Conservation (phyloP, 2,329 filamentous ascomycete genomes). For the Ceratocystis harringtonii region DNA sequence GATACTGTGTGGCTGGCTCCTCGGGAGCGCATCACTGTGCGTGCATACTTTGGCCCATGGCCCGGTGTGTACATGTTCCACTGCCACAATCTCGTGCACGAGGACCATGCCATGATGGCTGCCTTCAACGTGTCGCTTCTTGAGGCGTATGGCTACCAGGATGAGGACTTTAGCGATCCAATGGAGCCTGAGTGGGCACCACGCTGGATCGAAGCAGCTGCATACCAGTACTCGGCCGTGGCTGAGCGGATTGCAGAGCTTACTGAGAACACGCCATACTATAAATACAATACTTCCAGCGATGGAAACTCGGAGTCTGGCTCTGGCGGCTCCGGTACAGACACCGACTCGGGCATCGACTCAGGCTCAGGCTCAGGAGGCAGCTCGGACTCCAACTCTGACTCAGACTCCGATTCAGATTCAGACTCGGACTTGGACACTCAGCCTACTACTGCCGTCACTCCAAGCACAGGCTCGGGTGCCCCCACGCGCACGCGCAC, state of each 20-base stretch:
- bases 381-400: background rate
- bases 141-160: conserved; percentile 27
- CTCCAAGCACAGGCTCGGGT: background rate
- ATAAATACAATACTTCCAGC: background rate
- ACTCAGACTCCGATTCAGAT: background rate
- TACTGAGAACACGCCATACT: conserved; percentile 13
- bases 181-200: conserved; percentile 26
- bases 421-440: background rate
- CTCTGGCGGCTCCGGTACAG: background rate
- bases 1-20: conserved; percentile 41
- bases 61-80: conserved; percentile 38
- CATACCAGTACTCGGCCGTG: background rate
- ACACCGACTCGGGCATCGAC: background rate
- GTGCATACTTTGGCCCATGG: conserved; percentile 38
- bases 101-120: conserved; percentile 34
- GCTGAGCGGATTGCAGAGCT: conserved; percentile 8
- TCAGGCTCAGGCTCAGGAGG: background rate
- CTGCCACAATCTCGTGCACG: conserved; percentile 33
- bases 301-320: background rate
- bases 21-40: conserved; percentile 35
- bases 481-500: background rate
- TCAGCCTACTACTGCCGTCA: background rate
- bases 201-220: background rate
- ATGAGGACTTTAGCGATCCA: conserved; percentile 26
- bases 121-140: conserved; percentile 31